phyloP scores from a whole-genome alignment of 73 alveolate genomes.

The Paramecium caudatum region DNA sequence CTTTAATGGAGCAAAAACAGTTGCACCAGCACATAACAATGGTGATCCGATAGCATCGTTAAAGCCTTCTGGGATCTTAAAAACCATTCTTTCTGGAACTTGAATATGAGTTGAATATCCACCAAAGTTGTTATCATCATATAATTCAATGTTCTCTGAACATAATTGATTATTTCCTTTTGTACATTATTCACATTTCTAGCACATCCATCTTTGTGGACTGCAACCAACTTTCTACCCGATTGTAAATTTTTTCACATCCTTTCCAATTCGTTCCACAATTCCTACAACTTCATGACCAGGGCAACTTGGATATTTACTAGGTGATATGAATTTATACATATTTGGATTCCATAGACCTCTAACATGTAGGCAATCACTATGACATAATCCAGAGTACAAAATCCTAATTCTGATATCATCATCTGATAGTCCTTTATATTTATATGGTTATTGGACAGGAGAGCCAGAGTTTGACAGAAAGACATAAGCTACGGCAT shows the following conservation, averaged over 20 bases:
- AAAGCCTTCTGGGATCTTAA: slow-evolving; percentile 76
- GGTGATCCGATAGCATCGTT: slow-evolving; percentile 77
- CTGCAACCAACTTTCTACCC: slow-evolving; percentile 87
- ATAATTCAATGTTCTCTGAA: slow-evolving; percentile 46
- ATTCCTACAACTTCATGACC: slow-evolving; percentile 89
- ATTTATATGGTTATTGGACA: slow-evolving; percentile 47
- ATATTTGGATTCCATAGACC: slow-evolving; percentile 79
- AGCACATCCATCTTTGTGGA: slow-evolving; percentile 77
- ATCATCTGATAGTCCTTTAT: slow-evolving; percentile 77
- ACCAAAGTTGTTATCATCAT: slow-evolving; percentile 79
- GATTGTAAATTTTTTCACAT: slow-evolving; percentile 73
- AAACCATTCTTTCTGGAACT: slow-evolving; percentile 76
- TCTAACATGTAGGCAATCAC: slow-evolving; percentile 80
- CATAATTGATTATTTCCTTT: slow-evolving; percentile 78
- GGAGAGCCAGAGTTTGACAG: slow-evolving; percentile 7
- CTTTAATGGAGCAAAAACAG: slow-evolving; percentile 79
- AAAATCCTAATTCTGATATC: slow-evolving; percentile 82
- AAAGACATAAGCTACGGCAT: slow-evolving; percentile 67
- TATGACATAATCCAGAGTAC: slow-evolving; percentile 85
- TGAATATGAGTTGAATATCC: slow-evolving; percentile 84
- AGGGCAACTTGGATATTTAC: slow-evolving; percentile 84
- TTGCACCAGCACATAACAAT: slow-evolving; percentile 82
- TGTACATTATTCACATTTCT: slow-evolving; percentile 75
- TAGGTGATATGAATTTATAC: slow-evolving; percentile 6
- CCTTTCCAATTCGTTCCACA: slow-evolving; percentile 80